A percentile compares a stretch with the other conserved stretches of the same genome.
Evolutionary conservation across 2,329 filamentous ascomycete genomes (phyloP).

Genomic region (Lecanicillium sp.): DNA sequence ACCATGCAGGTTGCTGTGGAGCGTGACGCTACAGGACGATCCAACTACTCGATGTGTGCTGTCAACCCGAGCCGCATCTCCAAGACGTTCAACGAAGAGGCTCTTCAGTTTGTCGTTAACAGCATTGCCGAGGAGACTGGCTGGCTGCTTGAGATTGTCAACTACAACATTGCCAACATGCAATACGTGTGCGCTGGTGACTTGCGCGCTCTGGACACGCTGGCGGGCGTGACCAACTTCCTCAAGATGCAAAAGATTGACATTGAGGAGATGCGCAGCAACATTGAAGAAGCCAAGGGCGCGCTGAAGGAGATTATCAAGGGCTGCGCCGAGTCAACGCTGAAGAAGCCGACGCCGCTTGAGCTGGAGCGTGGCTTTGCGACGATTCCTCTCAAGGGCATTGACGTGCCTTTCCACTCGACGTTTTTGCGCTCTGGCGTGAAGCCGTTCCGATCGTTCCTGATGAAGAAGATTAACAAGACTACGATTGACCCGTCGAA

Average conservation of each 20-base stretch:
- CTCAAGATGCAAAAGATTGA: conserved; percentile 96
- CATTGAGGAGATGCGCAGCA: conserved; percentile 85
- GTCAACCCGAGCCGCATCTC: conserved; percentile 98
- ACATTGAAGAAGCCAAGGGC: conserved; percentile 83
- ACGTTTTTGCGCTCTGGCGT: conserved; percentile 97
- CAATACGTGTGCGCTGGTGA: conserved; percentile 68
- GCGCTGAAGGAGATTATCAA: conserved; percentile 87
- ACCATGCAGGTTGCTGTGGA: conserved; percentile 99
- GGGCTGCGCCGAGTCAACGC: conserved; percentile 77
- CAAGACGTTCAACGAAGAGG: conserved; percentile 97
- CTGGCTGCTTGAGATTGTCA: conserved; percentile 98
- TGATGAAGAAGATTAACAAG: conserved; percentile 99
- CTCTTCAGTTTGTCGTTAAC: conserved; percentile 91
- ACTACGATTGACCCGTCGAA: conserved; percentile 96
- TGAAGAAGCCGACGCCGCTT: conserved; percentile 79
- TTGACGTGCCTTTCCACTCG: conserved; percentile 98
- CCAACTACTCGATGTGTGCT: conserved; percentile 98
- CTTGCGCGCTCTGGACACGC: conserved; percentile 60
- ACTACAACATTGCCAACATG: conserved; percentile 78
- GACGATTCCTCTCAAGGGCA: conserved; percentile 92
- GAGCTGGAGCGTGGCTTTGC: conserved; percentile 92
- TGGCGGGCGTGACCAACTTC: conserved; percentile 82
- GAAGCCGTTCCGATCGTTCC: conserved; percentile 96
- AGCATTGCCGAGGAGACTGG: conserved; percentile 89
- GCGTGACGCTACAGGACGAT: conserved; percentile 83